Evolutionary conservation across 768 basidiomycete genomes (phyloP).

Genomic region (Suillus weaverae): DNA sequence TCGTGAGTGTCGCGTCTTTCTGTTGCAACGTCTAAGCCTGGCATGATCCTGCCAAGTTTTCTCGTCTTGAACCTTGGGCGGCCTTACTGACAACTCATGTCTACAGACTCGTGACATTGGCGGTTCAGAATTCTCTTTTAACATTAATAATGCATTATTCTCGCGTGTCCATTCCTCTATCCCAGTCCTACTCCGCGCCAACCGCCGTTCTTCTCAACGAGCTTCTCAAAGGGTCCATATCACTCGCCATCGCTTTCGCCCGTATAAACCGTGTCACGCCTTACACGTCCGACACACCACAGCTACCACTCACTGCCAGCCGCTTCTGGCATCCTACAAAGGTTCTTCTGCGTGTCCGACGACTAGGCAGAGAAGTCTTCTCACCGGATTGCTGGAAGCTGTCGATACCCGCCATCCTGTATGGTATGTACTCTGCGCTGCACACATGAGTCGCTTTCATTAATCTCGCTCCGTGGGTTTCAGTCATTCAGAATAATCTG

Average conservation of each 20-base stretch:
- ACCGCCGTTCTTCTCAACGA: slow-evolving; percentile 94
- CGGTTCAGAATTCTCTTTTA: slow-evolving; percentile 87
- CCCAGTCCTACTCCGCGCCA: slow-evolving; percentile 85
- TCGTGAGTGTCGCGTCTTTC: slow-evolving; percentile 50
- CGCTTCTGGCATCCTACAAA: slow-evolving; percentile 38
- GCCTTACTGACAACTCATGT: slow-evolving; percentile 6
- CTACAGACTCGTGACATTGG: slow-evolving; percentile 76
- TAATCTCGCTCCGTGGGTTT: slow-evolving; percentile 9
- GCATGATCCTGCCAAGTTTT: not conserved
- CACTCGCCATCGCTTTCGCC: slow-evolving; percentile 77
- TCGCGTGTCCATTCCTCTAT: slow-evolving; percentile 74
- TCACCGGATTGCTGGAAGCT: slow-evolving; percentile 96
- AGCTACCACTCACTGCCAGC: slow-evolving; percentile 31
- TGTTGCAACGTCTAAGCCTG: not conserved
- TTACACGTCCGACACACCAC: slow-evolving; percentile 30
- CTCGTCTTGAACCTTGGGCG: not conserved
- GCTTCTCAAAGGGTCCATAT: slow-evolving; percentile 88
- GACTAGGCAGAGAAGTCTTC: slow-evolving; percentile 69
- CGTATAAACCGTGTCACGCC: slow-evolving; percentile 45
- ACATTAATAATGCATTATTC: slow-evolving; percentile 98
- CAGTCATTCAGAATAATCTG: slow-evolving; percentile 91
- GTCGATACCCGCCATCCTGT: slow-evolving; percentile 94
- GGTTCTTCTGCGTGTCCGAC: slow-evolving; percentile 49
- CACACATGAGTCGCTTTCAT: not conserved
- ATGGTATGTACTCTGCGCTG: slow-evolving; percentile 45